These are phyloP conservation scores for Crithidia sp. DNA, from an alignment of 208 protist genomes.

Conservation along the genomic window DNA sequence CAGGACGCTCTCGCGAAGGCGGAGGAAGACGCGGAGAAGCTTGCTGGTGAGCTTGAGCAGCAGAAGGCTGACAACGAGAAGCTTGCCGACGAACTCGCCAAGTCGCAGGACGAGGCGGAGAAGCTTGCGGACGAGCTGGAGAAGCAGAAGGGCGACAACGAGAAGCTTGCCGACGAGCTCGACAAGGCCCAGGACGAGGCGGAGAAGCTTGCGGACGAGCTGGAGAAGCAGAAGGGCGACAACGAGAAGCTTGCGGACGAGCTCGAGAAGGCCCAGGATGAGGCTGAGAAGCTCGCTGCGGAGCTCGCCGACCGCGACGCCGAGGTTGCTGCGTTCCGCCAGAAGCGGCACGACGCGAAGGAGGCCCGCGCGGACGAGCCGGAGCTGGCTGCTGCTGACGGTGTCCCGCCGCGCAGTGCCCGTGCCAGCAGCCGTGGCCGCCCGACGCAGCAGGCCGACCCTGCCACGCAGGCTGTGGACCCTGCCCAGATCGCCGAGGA, in stretches of 20 bases:
- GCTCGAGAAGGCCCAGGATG: no score
- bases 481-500: conserved; percentile 2
- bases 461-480: neutral
- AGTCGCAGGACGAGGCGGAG: conserved; percentile 2
- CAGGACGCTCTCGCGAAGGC: neutral
- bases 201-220: neutral
- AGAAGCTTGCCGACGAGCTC: conserved; percentile 3
- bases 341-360: neutral
- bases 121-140: neutral
- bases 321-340: neutral
- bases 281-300: neutral
- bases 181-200: neutral
- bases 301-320: no score
- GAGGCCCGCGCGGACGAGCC: neutral
- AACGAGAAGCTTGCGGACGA: neutral
- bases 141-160: neutral
- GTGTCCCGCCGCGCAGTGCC: neutral
- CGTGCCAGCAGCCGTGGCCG: conserved; percentile 7
- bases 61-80: no score
- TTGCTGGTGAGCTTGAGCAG: no score
- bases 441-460: neutral
- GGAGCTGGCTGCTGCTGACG: neutral
- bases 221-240: neutral
- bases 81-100: neutral
- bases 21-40: no score